Evolutionary conservation across 805 yeast species (phyloP), one percentile per base, ranked within the genome.

Genomic region (Hemisphaericaspora nanyangensis): DNA sequence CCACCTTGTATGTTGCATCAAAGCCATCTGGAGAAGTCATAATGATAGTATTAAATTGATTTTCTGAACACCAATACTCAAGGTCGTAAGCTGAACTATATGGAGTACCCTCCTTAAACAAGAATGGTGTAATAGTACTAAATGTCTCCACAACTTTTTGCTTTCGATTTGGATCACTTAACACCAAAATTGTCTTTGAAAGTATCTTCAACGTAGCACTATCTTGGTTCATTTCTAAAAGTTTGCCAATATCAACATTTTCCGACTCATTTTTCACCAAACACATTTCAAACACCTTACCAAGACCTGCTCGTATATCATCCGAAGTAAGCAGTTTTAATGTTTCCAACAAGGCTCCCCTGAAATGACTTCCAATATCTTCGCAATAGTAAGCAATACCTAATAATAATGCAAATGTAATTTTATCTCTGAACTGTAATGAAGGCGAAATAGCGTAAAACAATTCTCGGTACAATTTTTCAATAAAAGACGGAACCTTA

Each of bases 1-100:
- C 66, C 3, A 89, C 65, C 38, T 65, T 71, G 39, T 66, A 67
- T 0, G 84, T 74, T 0, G 91, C 80, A 58, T 90, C 97, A 43
- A 64, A 70, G 2, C 85, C 85, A 19, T 73, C 74, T 5, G 79
- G 70, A 0, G 82, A 74, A 17, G 80, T 75, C 18, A 86, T 46
- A 13, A 85, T 56, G 1, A 84, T 26, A 7, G 20, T 18, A 7
- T 52, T 2, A 79, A 76, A 5, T 47, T 55, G 7, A 15, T 24
- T 13, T 20, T n/a, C 17, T 37, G 29, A 8, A 4, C 70, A 38
- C 56, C 61, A 60, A 20, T 65, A 52, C 0, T 40, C 40, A 11
- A 75, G 38, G 6, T 49, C 60, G 47, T 66, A 62, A 28, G 51
- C 50, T 1, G 72, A 60, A 15, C 59, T 51, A 43, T 50, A 63